Evolutionary conservation across 441 rosid genomes (phyloP), one percentile per base, ranked within the genome.

Genomic region (Populus hybrid): DNA sequence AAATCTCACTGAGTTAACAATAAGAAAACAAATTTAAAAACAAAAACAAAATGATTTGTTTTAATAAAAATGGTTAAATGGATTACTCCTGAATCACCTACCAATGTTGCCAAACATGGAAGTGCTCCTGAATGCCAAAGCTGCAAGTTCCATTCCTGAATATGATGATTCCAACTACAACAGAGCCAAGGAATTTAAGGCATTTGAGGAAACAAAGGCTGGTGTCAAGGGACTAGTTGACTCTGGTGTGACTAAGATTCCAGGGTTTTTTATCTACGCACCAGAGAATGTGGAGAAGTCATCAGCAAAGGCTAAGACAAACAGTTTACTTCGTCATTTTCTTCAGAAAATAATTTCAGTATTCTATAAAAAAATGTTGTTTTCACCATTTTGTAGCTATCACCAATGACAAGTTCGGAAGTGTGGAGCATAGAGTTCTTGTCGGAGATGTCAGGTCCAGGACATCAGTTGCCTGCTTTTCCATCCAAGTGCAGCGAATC

Each of bases 401-500:
- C 77, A 81, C 76, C 68, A 88, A 88, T 35, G 81, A 75, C 75
- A 83, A 79, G 80, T 85, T 88, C 80, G 77, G 66, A 61, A 88
- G 91, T 53, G 89, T 80, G 81, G 87, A 88, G 79, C 91, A 88
- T 26, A 80, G 89, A 70, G 91, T 82, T 10, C 36, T 81, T 9
- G 83, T 71, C 7, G 68, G 86, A 64, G 35, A 40, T 45, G 65
- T 8, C 0, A 76, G 77, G 63, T 28, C 83, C 0, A 80, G 88
- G 71, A 77, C 80, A 59, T 86, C 88, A 16, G 82, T 80, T 3
- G 88, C 89, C 21, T 85, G 89, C 73, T 76, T 86, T 45, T 80
- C 81, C 81, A 85, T 66, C 88, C 88, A 73, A 77, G 86, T 38
- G 40, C 64, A 10, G 75, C 65, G 1, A 76, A 74, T 20, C 74